Base-by-base conservation (phyloP, 2,329 filamentous ascomycete genomes). In the Ascochyta lentis region DNA sequence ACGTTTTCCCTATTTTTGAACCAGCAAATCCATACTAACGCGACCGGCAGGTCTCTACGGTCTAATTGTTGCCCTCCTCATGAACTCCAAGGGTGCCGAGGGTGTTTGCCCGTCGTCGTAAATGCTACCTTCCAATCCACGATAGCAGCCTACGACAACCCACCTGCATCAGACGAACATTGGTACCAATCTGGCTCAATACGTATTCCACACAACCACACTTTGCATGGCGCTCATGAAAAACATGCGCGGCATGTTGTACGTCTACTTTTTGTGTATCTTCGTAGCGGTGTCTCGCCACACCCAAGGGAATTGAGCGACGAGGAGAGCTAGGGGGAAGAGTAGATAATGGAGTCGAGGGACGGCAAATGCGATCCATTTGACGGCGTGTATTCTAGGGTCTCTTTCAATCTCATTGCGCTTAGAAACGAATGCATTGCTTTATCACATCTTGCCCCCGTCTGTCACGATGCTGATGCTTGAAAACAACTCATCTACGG, bases 21-120 rank as follows among this genome's bases (percentile, higher is more conserved):
- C 5, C 2, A 16, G 9, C 19, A 15, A 7, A 24, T n/a, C 15
- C 19, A 13, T 6, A 35, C 29, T 39, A 34, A 58, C 64, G 19
- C 9, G 9, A 5, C 9, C 37, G 16, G 15, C 60, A 95, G 91
- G 94, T 95, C 91, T 99, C 56, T 99, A 99, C 83, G 95, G 95
- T 78, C 86, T 99, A 74, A 99, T 99, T 78, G 95, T 99, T 68
- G 95, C 95, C 64, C 90, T 99, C 75, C 88, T 99, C 76, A 99
- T 99, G 96, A 99, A 98, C 90, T 96, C 95, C 57, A 96, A 95
- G 84, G 90, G 66, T 53, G 64, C 63, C 45, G 64, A 61, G 33
- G 61, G 49, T 37, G 23, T 9, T 3, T 70, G 66, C 61, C 27
- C 27, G 9, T 29, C 27, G 26, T 67, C 67, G 33, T 56, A 41